phyloP scores from a whole-genome alignment of 108 stramenopile species.

The Chaetoceros tenuissimus region DNA sequence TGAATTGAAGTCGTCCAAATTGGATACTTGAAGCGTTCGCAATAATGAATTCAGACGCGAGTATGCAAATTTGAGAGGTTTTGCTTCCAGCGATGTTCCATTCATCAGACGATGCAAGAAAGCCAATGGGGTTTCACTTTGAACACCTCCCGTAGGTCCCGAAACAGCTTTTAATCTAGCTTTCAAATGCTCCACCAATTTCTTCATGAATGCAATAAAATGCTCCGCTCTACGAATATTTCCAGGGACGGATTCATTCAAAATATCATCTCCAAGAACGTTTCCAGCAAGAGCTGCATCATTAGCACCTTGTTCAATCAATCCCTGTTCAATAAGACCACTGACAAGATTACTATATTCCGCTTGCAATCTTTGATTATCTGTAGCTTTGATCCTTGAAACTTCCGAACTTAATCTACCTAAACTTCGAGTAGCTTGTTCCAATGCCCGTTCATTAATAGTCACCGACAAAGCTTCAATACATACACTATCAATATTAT shows the following conservation, averaged over 20 bases:
- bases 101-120: conserved; percentile 92
- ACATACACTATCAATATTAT: conserved; percentile 99
- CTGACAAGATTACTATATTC: conserved; percentile 91
- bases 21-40: conserved; percentile 79
- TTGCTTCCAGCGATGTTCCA: conserved; percentile 86
- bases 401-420: conserved; percentile 82
- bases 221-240: conserved; percentile 98
- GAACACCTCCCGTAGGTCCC: conserved; percentile 78
- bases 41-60: conserved; percentile 87
- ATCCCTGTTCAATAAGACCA: conserved; percentile 80
- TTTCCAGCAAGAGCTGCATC: conserved; percentile 63
- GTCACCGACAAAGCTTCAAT: conserved; percentile 95
- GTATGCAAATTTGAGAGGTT: conserved; percentile 93
- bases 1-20: conserved; percentile 85
- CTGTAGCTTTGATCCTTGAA: conserved; percentile 70
- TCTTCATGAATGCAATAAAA: conserved; percentile 92
- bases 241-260: conserved; percentile 96
- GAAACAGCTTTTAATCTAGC: conserved; percentile 58
- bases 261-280: conserved; percentile 75
- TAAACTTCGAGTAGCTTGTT: conserved; percentile 83
- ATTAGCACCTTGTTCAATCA: conserved; percentile 59
- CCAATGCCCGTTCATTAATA: conserved; percentile 86
- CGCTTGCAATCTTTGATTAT: conserved; percentile 75
- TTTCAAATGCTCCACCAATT: conserved; percentile 90
- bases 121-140: conserved; percentile 88